Percentiles rank a stretch among this genome's conserved stretches.
Conservation (phyloP, 2,329 filamentous ascomycete species). For the Knoxdaviesia capensis region DNA sequence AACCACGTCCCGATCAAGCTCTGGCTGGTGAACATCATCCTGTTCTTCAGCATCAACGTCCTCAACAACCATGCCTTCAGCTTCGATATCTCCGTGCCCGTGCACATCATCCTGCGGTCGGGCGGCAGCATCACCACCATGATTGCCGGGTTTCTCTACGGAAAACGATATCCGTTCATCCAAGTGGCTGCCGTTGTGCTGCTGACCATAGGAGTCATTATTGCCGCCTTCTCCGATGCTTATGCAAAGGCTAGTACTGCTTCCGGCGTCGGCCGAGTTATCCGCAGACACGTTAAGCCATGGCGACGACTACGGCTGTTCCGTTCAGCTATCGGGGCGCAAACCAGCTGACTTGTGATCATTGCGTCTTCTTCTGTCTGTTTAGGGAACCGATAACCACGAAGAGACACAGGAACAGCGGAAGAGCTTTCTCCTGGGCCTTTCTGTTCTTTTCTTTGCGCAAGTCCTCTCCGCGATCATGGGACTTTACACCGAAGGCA, state of each 20-base stretch:
- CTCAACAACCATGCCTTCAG: constrained; percentile 96
- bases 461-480: constrained; percentile 85
- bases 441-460: constrained; percentile 66
- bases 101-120: constrained; percentile 90
- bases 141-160: constrained; percentile 68
- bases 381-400: constrained; percentile 2
- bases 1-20: constrained; percentile 67
- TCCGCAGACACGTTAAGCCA: no score
- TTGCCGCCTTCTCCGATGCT: constrained; percentile 79
- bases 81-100: constrained; percentile 86
- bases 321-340: no score
- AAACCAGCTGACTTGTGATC: no score
- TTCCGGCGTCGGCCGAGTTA: no score
- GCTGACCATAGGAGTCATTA: constrained; percentile 68
- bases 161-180: constrained; percentile 62
- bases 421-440: constrained; percentile 29
- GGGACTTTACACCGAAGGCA: constrained; percentile 85
- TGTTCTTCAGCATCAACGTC: constrained; percentile 88
- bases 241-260: constrained; percentile 41
- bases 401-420: constrained; percentile 23
- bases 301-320: no score
- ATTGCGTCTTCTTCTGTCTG: no score
- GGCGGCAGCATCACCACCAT: constrained; percentile 94
- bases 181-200: constrained; percentile 69
- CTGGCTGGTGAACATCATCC: constrained; percentile 72